Base-by-base conservation (phyloP, 163 green algal genomes). In the Smithsoniella earleae region DNA sequence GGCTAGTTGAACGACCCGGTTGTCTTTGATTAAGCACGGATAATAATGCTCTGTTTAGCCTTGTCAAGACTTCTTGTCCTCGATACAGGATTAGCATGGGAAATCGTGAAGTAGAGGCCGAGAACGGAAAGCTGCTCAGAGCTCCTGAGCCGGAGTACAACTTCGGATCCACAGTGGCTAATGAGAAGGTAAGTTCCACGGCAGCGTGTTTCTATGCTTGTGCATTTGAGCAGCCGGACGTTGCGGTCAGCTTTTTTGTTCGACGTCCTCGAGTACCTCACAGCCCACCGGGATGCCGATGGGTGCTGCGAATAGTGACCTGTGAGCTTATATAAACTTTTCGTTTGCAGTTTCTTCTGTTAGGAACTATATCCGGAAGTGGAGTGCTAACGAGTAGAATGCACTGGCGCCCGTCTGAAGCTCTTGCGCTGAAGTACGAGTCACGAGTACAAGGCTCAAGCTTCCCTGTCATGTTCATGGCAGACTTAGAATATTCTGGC, bases 51-150 rank as follows among this genome's bases (percentile, higher is more conserved):
- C 44, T 54, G 44, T 65, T 13, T 65, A 36, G 52, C 52, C 18
- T 20, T 65, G n/a, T 27, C 18, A 0, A 65, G 31, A 65, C 52
- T 0, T 10, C 52, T 13, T 13, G 10, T 10, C 40, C 10, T 13
- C 40, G 10, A 65, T 69, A 33, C 58, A 69, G 58, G 43, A n/a
- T 69, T 25, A 69, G 43, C 34, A 33, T 69, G 58, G 58, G 58
- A 8, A 69, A 18, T 5, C 20, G 58, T 25, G 58, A 69, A 18
- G 34, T 34, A 13, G 58, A 69, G 58, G 58, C 34, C 3, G 58
- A 69, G 28, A 30, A 30, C n/a, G 18, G 27, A n/a, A 69, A 69
- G 58, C 18, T 69, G 3, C 25, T 69, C 18, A 30, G 58, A 38
- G 58, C 27, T 22, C 18, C 58, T 8, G 2, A 69, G 28, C 58